Base-by-base conservation (phyloP, 2,329 filamentous ascomycete species). In the Juglanconis sp. region DNA sequence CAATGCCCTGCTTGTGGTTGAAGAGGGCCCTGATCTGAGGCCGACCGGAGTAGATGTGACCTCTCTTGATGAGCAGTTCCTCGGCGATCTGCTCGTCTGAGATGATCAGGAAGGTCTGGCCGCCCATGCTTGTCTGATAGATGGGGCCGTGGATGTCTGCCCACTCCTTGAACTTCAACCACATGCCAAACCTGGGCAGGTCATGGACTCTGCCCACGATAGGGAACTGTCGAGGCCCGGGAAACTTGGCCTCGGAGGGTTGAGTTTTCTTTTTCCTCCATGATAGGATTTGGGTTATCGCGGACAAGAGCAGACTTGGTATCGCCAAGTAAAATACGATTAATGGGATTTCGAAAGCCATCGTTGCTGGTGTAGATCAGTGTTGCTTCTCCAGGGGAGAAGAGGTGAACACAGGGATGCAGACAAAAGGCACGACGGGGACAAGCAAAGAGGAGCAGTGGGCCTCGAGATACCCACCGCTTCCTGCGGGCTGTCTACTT, bases 141-240 rank as follows among this genome's bases (percentile, higher is more conserved):
- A 79, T 78, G 3, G 77, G 76, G 0, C 77, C 77, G 52, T 74
- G 71, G 17, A 69, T 68, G 55, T 77, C 72, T 11, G 74, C 75
- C 77, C 77, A 79, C 63, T 79, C 76, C 64, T 78, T 77, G 68
- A 81, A 80, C 69, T 81, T 81, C 65, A 80, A 74, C 79, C 79
- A 81, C 67, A 81, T 70, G 30, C 70, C 69, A 60, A 79, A 76
- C 47, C 76, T 73, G 8, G 79, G 76, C 1, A 82, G 65, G 61
- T 82, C 79, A 64, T 81, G 79, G 13, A 81, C 73, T 52, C 79
- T 75, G 35, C 79, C 79, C 17, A 82, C 69, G 30, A 82, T 67
- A 44, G 79, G 79, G 56, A 76, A 79, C 63, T 79, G 78, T 57
- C 69, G 73, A 10, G 79, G 79, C 0, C 79, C 79, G 0, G 79